Evolutionary conservation across 768 basidiomycete species (phyloP).

Genomic region (Coprinellus aureogranulatus): DNA sequence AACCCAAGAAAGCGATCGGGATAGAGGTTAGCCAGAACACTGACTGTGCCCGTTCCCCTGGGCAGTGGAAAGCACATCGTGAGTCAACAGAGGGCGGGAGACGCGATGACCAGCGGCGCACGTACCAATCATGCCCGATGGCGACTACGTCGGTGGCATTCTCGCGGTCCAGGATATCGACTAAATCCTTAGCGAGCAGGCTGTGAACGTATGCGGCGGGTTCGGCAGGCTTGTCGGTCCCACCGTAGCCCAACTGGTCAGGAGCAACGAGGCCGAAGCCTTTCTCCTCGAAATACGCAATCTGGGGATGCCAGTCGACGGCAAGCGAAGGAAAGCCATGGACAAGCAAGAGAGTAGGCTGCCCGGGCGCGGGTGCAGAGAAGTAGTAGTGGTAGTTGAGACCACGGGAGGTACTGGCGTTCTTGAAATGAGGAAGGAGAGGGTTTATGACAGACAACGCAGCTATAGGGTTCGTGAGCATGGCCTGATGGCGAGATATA

Average conservation of each 20-base stretch:
- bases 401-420: too few relatives aligned
- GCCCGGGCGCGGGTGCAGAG: too few relatives aligned
- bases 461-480: too few relatives aligned
- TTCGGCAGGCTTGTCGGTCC: conserved; percentile 45
- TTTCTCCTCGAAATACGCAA: conserved; percentile 32
- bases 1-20: conserved; percentile 40
- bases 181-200: conserved; percentile 36
- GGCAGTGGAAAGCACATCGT: background rate
- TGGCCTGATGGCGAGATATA: too few relatives aligned
- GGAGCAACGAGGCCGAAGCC: conserved; percentile 49
- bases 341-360: too few relatives aligned
- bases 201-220: conserved; percentile 29
- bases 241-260: conserved; percentile 54
- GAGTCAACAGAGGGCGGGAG: background rate
- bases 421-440: too few relatives aligned
- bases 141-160: conserved; percentile 29
- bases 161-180: conserved; percentile 43
- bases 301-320: conserved; percentile 39
- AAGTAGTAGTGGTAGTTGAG: too few relatives aligned
- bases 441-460: too few relatives aligned
- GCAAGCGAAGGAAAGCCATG: conserved; percentile 44
- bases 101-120: background rate
- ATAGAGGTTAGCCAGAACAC: conserved; percentile 35
- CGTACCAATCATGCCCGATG: conserved; percentile 46
- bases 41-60: conserved; percentile 36